Evolutionary conservation across 2,329 filamentous ascomycete genomes (phyloP), one percentile per base, ranked within the genome.

Genomic region (Pseudopyricularia javanii): DNA sequence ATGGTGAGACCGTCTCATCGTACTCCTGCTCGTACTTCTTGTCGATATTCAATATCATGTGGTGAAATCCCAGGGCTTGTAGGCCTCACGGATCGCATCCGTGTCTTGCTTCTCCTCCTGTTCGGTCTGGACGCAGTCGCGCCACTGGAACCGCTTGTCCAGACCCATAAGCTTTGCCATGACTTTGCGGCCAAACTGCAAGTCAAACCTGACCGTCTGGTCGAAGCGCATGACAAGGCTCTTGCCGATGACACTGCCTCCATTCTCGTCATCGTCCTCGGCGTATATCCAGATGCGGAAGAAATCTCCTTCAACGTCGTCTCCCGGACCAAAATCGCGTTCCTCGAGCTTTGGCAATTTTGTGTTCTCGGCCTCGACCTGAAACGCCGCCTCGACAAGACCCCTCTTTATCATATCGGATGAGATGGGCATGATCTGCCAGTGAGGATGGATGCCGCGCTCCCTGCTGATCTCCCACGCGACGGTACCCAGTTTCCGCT

Each of bases 391-490:
- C 65, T 95, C 89, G 0, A 95, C 87, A 1, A 95, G 74, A 0
- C 87, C 86, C 48, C 82, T 81, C 20, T 70, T 71, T 50, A 95
- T 78, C 47, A 88, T 71, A 9, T 85, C 75, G 0, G 78, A 72
- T 0, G 86, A 79, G 1, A 94, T 74, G 1, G 93, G 89, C 30
- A 97, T 71, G 59, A 94, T 86, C 68, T 98, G 94, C 93, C 91
- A 96, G 63, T 97, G 91, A 1, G 85, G 77, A 64, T 98, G 93
- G 53, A 97, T 83, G 53, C 93, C 89, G 51, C 79, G 79, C 4
- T 75, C 75, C 50, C 90, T 84, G 63, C 84, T 91, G 61, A 98
- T 91, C 69, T 97, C 93, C 82, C 89, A 98, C 0, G 89, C 93
- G 1, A 97, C 86, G 2, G 83, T 80, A 15, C 91, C 93, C 1